These are phyloP conservation scores for Rhizophagus sp. DNA, from an alignment of 192 early-diverging fungal species.

Conservation along the genomic window DNA sequence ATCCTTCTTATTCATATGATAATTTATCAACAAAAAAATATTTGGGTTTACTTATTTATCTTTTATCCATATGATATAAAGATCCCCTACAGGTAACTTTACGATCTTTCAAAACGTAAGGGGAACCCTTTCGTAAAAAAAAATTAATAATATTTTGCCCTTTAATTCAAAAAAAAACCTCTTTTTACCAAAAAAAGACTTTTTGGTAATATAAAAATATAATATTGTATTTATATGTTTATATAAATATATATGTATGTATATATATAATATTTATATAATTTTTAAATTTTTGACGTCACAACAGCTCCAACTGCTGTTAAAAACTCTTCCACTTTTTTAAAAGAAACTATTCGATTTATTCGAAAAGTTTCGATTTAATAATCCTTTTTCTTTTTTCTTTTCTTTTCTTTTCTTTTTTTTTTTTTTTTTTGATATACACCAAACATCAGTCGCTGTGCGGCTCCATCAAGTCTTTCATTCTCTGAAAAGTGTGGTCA, in stretches of 20 bases:
- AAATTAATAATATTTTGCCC: neutral
- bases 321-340: neutral
- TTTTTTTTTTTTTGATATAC: too few species aligned
- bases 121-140: neutral
- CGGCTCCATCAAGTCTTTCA: slow-evolving; percentile 6
- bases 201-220: too few species aligned
- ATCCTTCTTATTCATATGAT: neutral
- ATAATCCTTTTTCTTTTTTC: too few species aligned
- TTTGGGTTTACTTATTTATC: neutral
- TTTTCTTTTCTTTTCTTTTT: too few species aligned
- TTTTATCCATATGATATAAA: neutral
- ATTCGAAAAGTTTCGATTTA: neutral
- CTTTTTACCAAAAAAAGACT: neutral
- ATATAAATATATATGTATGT: too few species aligned
- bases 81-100: neutral
- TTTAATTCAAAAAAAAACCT: neutral
- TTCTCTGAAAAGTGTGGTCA: neutral
- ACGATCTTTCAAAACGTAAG: neutral
- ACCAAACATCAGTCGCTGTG: neutral
- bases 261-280: too few species aligned
- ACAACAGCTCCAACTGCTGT: slow-evolving; percentile 8
- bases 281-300: neutral
- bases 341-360: neutral
- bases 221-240: too few species aligned
- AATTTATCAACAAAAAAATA: neutral